Percentiles rank a stretch among this genome's conserved stretches.
Evolutionary conservation across 2,329 filamentous ascomycete species (phyloP).

Genomic region (Zalaria sp.): DNA sequence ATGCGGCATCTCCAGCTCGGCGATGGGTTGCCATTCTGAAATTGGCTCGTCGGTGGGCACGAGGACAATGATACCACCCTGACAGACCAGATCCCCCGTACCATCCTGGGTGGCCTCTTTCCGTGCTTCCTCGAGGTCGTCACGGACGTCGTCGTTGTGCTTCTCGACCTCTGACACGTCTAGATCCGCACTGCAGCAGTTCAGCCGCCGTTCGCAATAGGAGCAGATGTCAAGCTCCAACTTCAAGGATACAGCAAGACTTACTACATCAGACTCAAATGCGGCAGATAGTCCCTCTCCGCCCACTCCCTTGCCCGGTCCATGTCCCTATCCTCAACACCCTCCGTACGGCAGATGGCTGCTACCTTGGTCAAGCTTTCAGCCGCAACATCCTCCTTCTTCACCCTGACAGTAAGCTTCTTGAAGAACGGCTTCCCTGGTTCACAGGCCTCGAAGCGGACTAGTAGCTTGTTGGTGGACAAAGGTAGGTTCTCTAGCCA

Average conservation of each 20-base stretch:
- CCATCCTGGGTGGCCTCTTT: too few species aligned
- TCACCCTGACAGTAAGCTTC: constrained; percentile 24
- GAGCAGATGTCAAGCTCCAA: too few species aligned
- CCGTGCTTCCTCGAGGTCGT: constrained; percentile 6
- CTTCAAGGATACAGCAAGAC: constrained; percentile 7
- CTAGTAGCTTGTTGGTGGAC: constrained; percentile 7
- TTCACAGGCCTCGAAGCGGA: constrained; percentile 16
- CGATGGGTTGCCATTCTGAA: constrained; percentile 22
- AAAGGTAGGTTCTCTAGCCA: constrained; percentile 22
- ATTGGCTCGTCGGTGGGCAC: constrained; percentile 24
- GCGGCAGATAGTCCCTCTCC: constrained; percentile 20
- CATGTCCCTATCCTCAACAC: constrained; percentile 14
- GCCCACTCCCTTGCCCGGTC: constrained; percentile 16
- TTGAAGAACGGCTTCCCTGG: constrained; percentile 23
- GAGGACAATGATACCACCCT: constrained; percentile 23
- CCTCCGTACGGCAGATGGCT: constrained; percentile 13
- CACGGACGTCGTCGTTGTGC: constrained; percentile 11
- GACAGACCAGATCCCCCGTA: constrained; percentile 6
- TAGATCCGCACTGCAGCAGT: constrained; percentile 7
- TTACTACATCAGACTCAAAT: constrained; percentile 28
- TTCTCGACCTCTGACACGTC: constrained; percentile 6
- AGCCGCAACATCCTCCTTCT: constrained; percentile 10
- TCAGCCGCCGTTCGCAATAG: neutral
- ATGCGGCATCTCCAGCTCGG: constrained; percentile 12
- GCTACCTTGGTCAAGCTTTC: constrained; percentile 16